These are phyloP conservation scores for Pisolithus marmoratus DNA, from an alignment of 768 basidiomycete species.

Conservation along the genomic window DNA sequence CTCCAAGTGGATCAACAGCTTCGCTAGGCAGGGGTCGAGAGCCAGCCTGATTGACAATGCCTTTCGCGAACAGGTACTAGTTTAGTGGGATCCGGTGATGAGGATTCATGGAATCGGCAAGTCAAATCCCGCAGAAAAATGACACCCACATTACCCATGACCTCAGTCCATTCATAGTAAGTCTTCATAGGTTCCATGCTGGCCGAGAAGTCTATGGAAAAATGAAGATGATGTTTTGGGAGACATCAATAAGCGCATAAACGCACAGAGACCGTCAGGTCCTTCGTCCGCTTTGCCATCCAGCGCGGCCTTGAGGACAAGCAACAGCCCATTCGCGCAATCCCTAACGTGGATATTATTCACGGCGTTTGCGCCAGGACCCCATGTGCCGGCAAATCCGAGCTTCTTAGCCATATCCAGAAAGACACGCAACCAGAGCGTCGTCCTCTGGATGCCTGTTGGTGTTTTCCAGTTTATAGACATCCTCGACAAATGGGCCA, in stretches of 20 bases:
- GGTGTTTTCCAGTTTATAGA: neutral
- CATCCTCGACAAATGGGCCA: neutral
- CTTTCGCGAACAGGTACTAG: constrained; percentile 30
- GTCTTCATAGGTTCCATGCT: constrained; percentile 26
- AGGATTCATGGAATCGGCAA: neutral
- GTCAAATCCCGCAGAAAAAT: neutral
- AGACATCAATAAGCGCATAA: neutral
- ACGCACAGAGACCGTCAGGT: constrained; percentile 36
- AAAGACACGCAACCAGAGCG: constrained; percentile 33
- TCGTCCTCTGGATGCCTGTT: constrained; percentile 33
- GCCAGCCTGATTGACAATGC: constrained; percentile 28
- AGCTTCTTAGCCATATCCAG: constrained; percentile 25
- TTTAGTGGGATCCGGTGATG: neutral
- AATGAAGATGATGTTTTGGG: neutral
- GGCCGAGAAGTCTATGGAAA: constrained; percentile 29
- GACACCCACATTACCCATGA: constrained; percentile 36
- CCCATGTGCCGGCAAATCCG: constrained; percentile 39
- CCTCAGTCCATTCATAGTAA: constrained; percentile 25
- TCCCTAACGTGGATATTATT: constrained; percentile 39
- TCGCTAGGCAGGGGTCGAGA: constrained; percentile 29
- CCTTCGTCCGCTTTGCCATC: constrained; percentile 39
- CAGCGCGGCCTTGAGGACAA: constrained; percentile 35
- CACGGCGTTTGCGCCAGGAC: constrained; percentile 33
- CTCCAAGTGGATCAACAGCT: constrained; percentile 31
- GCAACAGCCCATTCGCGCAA: constrained; percentile 28